Percentiles rank a stretch among this genome's conserved stretches.
These are phyloP conservation scores for Globisporangium rhizosaccharum DNA, from an alignment of 352 stramenopile species.

Conservation along the genomic window DNA sequence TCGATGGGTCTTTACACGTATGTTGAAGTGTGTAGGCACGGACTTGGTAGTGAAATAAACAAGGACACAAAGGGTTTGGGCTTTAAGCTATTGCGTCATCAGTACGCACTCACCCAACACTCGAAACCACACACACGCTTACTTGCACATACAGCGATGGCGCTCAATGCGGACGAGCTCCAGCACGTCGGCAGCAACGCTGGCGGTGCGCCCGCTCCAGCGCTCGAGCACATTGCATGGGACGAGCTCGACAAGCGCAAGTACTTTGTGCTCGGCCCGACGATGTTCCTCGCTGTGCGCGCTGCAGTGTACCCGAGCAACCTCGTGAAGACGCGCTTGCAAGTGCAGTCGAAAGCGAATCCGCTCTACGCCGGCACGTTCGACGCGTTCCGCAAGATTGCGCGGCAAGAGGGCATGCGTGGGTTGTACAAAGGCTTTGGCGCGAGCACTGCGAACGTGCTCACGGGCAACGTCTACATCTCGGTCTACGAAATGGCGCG, in stretches of 20 bases:
- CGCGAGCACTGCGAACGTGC: conserved; percentile 79
- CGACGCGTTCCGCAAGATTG: conserved; percentile 83
- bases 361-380: conserved; percentile 77
- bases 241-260: conserved; percentile 86
- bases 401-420: conserved; percentile 62
- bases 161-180: background rate
- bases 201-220: conserved; percentile 5
- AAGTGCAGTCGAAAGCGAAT: conserved; percentile 70
- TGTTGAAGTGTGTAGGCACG: too few species aligned
- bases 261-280: conserved; percentile 82
- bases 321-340: conserved; percentile 85
- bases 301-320: conserved; percentile 85
- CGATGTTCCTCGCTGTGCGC: conserved; percentile 77
- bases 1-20: too few species aligned
- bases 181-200: too few species aligned
- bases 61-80: too few species aligned
- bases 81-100: too few species aligned
- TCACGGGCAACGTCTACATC: conserved; percentile 89
- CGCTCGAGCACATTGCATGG: conserved; percentile 82
- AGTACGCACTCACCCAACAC: too few species aligned
- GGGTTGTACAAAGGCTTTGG: conserved; percentile 87
- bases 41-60: too few species aligned
- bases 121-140: too few species aligned
- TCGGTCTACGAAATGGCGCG: conserved; percentile 83
- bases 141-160: background rate